Evolutionary conservation across 208 protist genomes (phyloP), one percentile per base, ranked within the genome.

Genomic region (Crithidia sp.): DNA sequence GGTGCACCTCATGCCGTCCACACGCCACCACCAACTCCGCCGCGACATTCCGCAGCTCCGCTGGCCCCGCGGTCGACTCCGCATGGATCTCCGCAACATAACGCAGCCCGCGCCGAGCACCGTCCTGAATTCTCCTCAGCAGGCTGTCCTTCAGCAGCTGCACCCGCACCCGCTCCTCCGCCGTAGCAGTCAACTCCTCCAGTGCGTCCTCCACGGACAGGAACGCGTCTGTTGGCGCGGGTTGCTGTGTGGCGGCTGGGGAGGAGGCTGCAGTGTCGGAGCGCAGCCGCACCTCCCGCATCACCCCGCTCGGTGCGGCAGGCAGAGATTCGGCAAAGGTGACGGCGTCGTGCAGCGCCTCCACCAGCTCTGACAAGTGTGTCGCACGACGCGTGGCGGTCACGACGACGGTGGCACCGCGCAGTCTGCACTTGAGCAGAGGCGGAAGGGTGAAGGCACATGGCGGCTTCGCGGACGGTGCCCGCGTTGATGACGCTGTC

Each of bases 11-110:
- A n/a, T 74, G 19, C 16, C 16, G 41, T 6, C 40, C 60, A 62
- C 74, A 79, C 0, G 74, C 49, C 16, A 79, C 67, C 59, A 79
- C 17, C 13, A 79, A 19, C 62, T 79, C 74, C 13, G 74, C 74
- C 1, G 74, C 52, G 9, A 57, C 58, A 62, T 74, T 45, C 8
- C 45, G 61, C 43, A 79, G 14, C 10, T 73, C 36, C 28, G 63
- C 39, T 2, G 74, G 60, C 14, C 54, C 14, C 39, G 59, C 14
- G 36, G 49, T 49, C 2, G 52, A 3, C 36, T 2, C 13, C 17
- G 45, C 47, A 14, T 60, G 62, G 39, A 79, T 16, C 28, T 74
- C 67, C 7, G 74, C 74, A 6, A 79, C 58, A 40, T 66, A 79
- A 14, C 10, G 60, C 53, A 74, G 62, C 9, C 43, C 17, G 3